Percentiles rank a stretch among this genome's conserved stretches.
phyloP scores from a whole-genome alignment of 345 rosid genomes.

The Boechera divaricarpa region DNA sequence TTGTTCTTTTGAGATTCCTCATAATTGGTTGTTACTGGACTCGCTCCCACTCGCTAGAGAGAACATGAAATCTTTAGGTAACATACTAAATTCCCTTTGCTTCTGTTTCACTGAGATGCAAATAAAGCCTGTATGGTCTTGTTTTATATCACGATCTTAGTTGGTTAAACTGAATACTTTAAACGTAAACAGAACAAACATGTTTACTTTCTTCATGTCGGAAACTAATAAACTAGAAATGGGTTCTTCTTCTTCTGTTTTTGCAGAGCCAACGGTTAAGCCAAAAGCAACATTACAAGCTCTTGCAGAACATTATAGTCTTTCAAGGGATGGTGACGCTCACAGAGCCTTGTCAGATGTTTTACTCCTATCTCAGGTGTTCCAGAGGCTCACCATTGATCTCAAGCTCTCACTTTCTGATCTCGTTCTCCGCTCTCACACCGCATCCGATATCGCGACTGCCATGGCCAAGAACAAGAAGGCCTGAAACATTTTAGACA shows the following conservation, averaged over 20 bases:
- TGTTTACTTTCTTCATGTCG: not conserved
- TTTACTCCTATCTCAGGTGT: constrained; percentile 56
- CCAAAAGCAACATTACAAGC: constrained; percentile 52
- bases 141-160: not conserved
- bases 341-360: constrained; percentile 95
- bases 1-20: constrained; percentile 67
- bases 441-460: constrained; percentile 48
- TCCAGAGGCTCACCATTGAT: constrained; percentile 70
- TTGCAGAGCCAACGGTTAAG: constrained; percentile 49
- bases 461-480: constrained; percentile 58
- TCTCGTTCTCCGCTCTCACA: constrained; percentile 56
- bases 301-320: constrained; percentile 52
- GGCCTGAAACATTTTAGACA: constrained; percentile 37
- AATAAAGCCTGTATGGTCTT: not conserved
- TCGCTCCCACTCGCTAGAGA: constrained; percentile 74
- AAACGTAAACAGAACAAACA: not conserved
- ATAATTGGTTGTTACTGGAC: constrained; percentile 72
- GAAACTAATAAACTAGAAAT: constrained; percentile 20
- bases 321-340: constrained; percentile 61
- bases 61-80: constrained; percentile 67
- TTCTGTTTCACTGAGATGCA: not conserved
- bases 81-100: constrained; percentile 22
- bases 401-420: constrained; percentile 60
- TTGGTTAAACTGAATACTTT: not conserved
- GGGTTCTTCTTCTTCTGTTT: constrained; percentile 2